A percentile compares a stretch with the other conserved stretches of the same genome.
phyloP scores from a whole-genome alignment of 805 yeast species.

The Cyberlindnera maclurae region DNA sequence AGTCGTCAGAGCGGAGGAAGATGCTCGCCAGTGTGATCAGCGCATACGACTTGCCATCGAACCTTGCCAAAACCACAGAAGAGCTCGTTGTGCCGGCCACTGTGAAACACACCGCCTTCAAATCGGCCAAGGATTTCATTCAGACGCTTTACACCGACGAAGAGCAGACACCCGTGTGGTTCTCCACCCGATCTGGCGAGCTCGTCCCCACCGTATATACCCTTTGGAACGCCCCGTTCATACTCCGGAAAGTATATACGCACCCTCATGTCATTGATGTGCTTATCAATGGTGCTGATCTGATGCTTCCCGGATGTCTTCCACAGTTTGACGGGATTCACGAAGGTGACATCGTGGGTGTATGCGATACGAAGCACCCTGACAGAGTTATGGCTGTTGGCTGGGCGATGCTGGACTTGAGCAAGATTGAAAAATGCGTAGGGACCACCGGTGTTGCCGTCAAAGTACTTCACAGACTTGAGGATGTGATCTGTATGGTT shows the following conservation, averaged over 20 bases:
- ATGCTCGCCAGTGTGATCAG: conserved; percentile 30
- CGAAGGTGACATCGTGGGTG: conserved; percentile 60
- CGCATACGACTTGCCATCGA: conserved; percentile 33
- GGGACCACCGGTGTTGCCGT: conserved; percentile 79
- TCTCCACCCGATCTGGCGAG: conserved; percentile 48
- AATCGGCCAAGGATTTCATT: conserved; percentile 39
- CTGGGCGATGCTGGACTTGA: conserved; percentile 42
- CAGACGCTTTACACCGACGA: conserved; percentile 65
- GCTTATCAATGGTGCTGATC: conserved; percentile 71
- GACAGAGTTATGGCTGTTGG: conserved; percentile 70
- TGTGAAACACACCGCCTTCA: conserved; percentile 58
- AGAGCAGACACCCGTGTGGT: conserved; percentile 65
- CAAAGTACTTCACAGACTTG: conserved; percentile 54
- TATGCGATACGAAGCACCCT: conserved; percentile 56
- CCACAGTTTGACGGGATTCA: conserved; percentile 42
- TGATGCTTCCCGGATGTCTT: conserved; percentile 67
- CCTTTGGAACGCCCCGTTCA: conserved; percentile 59
- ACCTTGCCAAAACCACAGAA: conserved; percentile 19
- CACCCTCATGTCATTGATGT: conserved; percentile 67
- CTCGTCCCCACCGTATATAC: conserved; percentile 67
- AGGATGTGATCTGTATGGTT: conserved; percentile 54
- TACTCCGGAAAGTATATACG: conserved; percentile 64
- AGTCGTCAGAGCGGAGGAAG: conserved; percentile 70
- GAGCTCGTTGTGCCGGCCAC: conserved; percentile 17
- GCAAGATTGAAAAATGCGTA: conserved; percentile 36